These are phyloP conservation scores for Cladosporium colombiae DNA, from an alignment of 2,329 filamentous ascomycete species.

Conservation along the genomic window DNA sequence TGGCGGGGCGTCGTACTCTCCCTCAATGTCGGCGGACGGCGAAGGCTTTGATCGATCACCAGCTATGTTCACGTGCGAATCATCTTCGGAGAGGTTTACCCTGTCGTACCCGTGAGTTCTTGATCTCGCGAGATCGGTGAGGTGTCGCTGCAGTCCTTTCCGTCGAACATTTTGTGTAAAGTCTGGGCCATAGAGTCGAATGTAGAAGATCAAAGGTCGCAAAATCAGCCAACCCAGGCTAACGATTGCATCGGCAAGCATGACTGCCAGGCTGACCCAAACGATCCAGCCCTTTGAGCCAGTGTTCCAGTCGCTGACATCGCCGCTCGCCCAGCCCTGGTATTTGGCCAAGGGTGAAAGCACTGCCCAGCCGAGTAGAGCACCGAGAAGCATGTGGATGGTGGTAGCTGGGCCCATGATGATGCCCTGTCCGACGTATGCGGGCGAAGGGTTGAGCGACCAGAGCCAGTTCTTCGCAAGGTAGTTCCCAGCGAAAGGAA, in stretches of 20 bases:
- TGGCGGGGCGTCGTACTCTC: slow-evolving; percentile 74
- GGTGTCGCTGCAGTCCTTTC: slow-evolving; percentile 36
- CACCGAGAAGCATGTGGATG: slow-evolving; percentile 90
- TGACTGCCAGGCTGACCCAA: slow-evolving; percentile 93
- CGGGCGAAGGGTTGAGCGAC: slow-evolving; percentile 95
- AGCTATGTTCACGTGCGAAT: slow-evolving; percentile 22
- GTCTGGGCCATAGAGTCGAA: slow-evolving; percentile 41
- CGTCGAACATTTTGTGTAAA: slow-evolving; percentile 31
- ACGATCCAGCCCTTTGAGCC: slow-evolving; percentile 99
- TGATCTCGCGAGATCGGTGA: slow-evolving; percentile 37
- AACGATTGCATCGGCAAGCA: slow-evolving; percentile 90
- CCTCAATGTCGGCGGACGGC: slow-evolving; percentile 29
- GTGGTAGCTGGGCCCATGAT: slow-evolving; percentile 98
- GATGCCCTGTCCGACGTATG: slow-evolving; percentile 94
- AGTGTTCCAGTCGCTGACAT: slow-evolving; percentile 82
- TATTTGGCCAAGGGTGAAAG: slow-evolving; percentile 85
- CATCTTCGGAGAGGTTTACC: slow-evolving; percentile 32
- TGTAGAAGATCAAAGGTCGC: slow-evolving; percentile 59
- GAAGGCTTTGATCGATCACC: slow-evolving; percentile 4
- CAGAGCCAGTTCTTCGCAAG: slow-evolving; percentile 85
- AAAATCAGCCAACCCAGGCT: slow-evolving; percentile 78
- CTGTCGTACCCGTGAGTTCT: slow-evolving; percentile 43
- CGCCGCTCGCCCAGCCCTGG: slow-evolving; percentile 84
- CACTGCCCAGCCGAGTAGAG: slow-evolving; percentile 84
- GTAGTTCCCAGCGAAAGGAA: slow-evolving; percentile 79